Evolutionary conservation across 768 basidiomycete species (phyloP), one percentile per base, ranked within the genome.

Genomic region (Tricholoma matsutake): DNA sequence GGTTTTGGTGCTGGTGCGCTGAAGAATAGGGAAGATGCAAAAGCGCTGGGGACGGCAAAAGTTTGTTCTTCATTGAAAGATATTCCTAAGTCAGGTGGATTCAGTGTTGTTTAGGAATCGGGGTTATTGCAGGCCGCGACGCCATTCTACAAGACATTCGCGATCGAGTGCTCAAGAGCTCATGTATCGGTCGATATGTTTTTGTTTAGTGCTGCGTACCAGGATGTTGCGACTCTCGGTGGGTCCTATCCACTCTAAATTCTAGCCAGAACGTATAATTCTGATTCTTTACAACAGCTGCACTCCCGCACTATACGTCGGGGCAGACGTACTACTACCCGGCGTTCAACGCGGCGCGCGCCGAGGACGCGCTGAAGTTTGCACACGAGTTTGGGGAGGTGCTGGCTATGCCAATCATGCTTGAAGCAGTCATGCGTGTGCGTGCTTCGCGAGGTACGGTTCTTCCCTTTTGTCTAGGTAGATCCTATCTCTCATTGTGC

Each of bases 111-210:
- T 16, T 25, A 94, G 88, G 97, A 99, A 81, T 96, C 94, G 11
- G 85, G 86, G 14, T 80, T 99, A 11, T 83, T 99, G 34, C 94
- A 96, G 79, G 84, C 97, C n/a, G 94, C 92, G 0, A 91, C 89
- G 16, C 85, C 90, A 3, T 99, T 96, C 80, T 98, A 98, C 82
- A 99, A 99, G 81, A 94, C 92, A 0, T 98, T 98, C 65, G 95
- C 97, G 16, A 99, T 98, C 69, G 97, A 98, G 67, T 98, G 96
- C 72, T 98, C 96, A 11, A 87, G 96, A 60, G 88, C 92, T 4
- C 97, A 98, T 74, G 93, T 99, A 49, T 94, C 95, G 0, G 96
- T 98, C 61, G 96, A 98, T 73, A 98, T 99, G 96, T 98, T 98
- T 88, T 80, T 99, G 60, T 98, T 98, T 80, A 92, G 92, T 65